Evolutionary conservation across 306 rosid genomes (phyloP).

Genomic region (Crataegus laevigata): DNA sequence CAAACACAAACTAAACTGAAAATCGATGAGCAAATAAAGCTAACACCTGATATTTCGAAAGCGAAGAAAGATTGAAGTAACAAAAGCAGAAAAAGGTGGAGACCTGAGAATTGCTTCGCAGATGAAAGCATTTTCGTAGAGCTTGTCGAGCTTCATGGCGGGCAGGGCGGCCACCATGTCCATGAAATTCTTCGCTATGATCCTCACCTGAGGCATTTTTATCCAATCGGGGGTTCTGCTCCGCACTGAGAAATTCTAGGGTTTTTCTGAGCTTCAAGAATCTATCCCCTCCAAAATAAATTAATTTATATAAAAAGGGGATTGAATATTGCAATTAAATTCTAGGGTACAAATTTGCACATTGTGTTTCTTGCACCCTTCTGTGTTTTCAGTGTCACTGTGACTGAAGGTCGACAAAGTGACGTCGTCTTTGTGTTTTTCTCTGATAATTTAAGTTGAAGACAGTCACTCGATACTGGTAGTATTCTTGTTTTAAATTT

Average conservation of each 20-base stretch:
- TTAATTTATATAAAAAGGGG: neutral
- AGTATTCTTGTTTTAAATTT: too few species aligned
- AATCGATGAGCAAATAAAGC: too few species aligned
- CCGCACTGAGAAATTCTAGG: neutral
- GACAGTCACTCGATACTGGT: too few species aligned
- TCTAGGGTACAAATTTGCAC: neutral
- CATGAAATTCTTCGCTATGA: constrained; percentile 93
- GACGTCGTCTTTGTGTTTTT: neutral
- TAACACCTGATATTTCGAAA: neutral
- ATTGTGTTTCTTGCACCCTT: neutral
- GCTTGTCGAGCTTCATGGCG: constrained; percentile 81
- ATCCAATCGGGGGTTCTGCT: neutral
- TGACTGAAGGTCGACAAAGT: neutral
- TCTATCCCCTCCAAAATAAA: neutral
- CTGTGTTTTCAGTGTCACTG: neutral
- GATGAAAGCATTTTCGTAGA: constrained; percentile 78
- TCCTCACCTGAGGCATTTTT: constrained; percentile 87
- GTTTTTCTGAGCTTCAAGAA: neutral
- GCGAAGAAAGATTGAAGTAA: neutral
- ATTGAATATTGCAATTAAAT: neutral
- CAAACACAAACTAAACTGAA: neutral
- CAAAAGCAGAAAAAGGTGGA: neutral
- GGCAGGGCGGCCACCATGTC: constrained; percentile 99
- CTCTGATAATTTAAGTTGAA: neutral
- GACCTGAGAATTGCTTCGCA: constrained; percentile 98